phyloP scores from a whole-genome alignment of 768 basidiomycete genomes.

The Phanerochaete sordida region DNA sequence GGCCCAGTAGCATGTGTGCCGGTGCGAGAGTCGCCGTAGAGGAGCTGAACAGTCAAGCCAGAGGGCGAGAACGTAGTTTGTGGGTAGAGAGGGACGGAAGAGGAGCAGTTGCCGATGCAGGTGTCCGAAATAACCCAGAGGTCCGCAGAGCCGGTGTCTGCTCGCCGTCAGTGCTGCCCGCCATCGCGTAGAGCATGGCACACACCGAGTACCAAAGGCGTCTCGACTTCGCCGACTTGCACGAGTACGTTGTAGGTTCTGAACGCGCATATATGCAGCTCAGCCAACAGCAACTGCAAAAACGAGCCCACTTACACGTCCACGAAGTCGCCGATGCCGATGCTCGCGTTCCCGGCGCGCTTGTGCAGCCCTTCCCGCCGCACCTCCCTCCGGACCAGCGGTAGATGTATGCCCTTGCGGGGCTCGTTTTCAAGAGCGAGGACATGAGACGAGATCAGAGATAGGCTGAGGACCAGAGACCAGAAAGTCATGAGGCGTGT shows the following conservation, averaged over 20 bases:
- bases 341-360: slow-evolving; percentile 28
- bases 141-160: slow-evolving; percentile 79
- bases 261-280: background rate
- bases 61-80: slow-evolving; percentile 44
- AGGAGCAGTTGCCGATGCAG: slow-evolving; percentile 43
- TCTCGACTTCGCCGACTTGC: slow-evolving; percentile 46
- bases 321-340: slow-evolving; percentile 56
- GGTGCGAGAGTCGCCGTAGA: slow-evolving; percentile 70
- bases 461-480: background rate
- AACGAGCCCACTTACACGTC: slow-evolving; percentile 50
- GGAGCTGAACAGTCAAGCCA: slow-evolving; percentile 43
- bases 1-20: slow-evolving; percentile 65
- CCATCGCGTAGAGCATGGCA: background rate
- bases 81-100: slow-evolving; percentile 45
- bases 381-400: slow-evolving; percentile 6
- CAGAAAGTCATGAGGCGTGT: slow-evolving; percentile 1
- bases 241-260: slow-evolving; percentile 66
- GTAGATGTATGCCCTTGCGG: background rate
- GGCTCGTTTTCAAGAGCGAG: background rate
- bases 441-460: background rate
- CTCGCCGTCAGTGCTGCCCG: background rate
- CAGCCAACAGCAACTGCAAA: background rate
- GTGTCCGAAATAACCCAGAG: slow-evolving; percentile 66
- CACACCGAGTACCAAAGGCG: slow-evolving; percentile 61
- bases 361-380: background rate